These are phyloP conservation scores for Phytophthora lateralis DNA, from an alignment of 352 stramenopile genomes.

Conservation along the genomic window DNA sequence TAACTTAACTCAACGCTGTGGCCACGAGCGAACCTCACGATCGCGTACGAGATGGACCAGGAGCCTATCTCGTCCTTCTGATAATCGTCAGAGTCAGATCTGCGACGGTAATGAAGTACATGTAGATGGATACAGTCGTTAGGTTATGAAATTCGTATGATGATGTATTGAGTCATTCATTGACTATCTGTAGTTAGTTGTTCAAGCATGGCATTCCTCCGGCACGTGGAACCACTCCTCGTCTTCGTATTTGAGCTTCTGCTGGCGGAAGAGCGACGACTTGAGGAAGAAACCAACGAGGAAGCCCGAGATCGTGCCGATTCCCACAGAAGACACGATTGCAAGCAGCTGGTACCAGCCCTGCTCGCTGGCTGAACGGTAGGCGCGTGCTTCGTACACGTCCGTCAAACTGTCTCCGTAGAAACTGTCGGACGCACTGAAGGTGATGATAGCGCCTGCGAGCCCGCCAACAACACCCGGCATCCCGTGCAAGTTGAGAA, in stretches of 20 bases:
- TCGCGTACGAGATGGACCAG: slow-evolving; percentile 36
- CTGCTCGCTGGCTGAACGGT: slow-evolving; percentile 50
- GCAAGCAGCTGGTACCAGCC: slow-evolving; percentile 68
- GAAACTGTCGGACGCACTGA: slow-evolving; percentile 49
- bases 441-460: slow-evolving; percentile 57
- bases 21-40: slow-evolving; percentile 31
- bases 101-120: too few relatives aligned
- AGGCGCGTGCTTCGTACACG: slow-evolving; percentile 53
- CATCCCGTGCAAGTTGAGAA: slow-evolving; percentile 85
- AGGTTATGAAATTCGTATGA: too few relatives aligned
- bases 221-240: slow-evolving; percentile 73
- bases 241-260: slow-evolving; percentile 67
- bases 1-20: too few relatives aligned
- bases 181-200: not conserved
- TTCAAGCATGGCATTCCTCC: slow-evolving; percentile 26
- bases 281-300: slow-evolving; percentile 44
- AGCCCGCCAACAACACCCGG: slow-evolving; percentile 68
- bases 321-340: slow-evolving; percentile 51
- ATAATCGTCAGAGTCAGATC: slow-evolving; percentile 26
- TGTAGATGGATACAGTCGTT: too few relatives aligned
- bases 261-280: slow-evolving; percentile 56
- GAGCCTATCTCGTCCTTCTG: slow-evolving; percentile 41
- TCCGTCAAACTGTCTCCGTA: slow-evolving; percentile 52
- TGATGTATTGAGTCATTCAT: slow-evolving; percentile 8
- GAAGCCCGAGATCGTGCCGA: slow-evolving; percentile 39